A percentile compares a stretch with the other conserved stretches of the same genome.
Conservation (phyloP, 192 early-diverging fungal genomes). For the Entophlyctis luteolus region DNA sequence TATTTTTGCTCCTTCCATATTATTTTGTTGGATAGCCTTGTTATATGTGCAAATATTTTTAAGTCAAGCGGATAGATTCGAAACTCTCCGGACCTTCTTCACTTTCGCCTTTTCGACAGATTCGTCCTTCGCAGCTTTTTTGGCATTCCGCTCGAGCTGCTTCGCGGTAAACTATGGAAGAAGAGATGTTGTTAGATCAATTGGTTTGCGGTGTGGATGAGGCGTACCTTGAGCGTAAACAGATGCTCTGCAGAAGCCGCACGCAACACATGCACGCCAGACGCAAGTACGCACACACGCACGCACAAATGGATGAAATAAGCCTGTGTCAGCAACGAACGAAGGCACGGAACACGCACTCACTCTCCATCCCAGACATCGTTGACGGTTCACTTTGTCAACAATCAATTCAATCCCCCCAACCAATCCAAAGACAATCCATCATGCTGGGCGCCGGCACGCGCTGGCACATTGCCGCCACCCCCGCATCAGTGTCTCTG, state of each 20-base stretch:
- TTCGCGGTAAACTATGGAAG: constrained; percentile 81
- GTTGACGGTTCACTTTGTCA: not conserved
- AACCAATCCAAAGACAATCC: too few relatives aligned
- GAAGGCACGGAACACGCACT: not conserved
- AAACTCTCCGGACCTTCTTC: constrained; percentile 65
- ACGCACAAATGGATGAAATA: too few relatives aligned
- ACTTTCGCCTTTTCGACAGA: constrained; percentile 72
- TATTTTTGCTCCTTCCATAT: constrained; percentile 89
- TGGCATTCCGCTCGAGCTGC: constrained; percentile 77
- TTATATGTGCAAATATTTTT: not conserved
- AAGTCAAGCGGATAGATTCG: not conserved
- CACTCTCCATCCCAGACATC: constrained; percentile 16
- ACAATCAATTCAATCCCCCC: too few relatives aligned
- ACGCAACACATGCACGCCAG: too few relatives aligned
- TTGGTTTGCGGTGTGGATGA: not conserved
- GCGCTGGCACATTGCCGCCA: too few relatives aligned
- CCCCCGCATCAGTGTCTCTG: too few relatives aligned
- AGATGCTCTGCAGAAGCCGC: constrained; percentile 32
- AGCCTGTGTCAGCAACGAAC: not conserved
- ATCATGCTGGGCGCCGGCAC: too few relatives aligned
- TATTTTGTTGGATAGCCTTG: constrained; percentile 80
- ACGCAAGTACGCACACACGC: not conserved
- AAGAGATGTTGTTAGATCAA: not conserved
- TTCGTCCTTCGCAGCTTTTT: constrained; percentile 83
- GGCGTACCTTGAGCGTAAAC: constrained; percentile 38